Evolutionary conservation across 371 early-diverging fungal genomes (phyloP), one percentile per base, ranked within the genome.

Genomic region (Chytridiales sp.): DNA sequence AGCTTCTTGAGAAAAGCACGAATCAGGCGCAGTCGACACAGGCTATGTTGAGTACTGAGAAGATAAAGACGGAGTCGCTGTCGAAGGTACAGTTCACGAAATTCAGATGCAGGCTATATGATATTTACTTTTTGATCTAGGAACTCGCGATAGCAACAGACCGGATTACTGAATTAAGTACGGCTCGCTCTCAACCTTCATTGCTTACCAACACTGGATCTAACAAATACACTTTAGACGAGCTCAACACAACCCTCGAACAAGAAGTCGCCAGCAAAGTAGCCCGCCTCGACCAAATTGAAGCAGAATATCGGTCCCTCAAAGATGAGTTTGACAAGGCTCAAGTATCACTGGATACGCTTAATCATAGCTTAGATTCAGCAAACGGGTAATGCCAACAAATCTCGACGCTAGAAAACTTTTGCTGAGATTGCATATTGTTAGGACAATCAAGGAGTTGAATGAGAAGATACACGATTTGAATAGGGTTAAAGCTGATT

Each of bases 351-450:
- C 49, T 53, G n/a, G 30, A 13, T n/a, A 54, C 26, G 5, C 29
- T 59, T 30, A 52, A 47, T 30, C 47, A 51, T 9, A 64, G 47
- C 34, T 53, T 59, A 21, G 65, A 66, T 46, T 24, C 56, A 8
- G 67, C 58, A 4, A 53, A 58, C 51, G 41, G 15, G 62, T 66
- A 29, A 48, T n/a, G n/a, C n/a, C n/a, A n/a, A n/a, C n/a, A n/a
- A n/a, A n/a, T n/a, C n/a, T n/a, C n/a, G n/a, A n/a, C n/a, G n/a
- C n/a, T n/a, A n/a, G n/a, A n/a, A n/a, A n/a, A n/a, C n/a, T n/a
- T n/a, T n/a, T n/a, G n/a, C n/a, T n/a, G n/a, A n/a, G n/a, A n/a
- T n/a, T n/a, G n/a, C n/a, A n/a, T n/a, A n/a, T 39, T 2, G 5
- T 29, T 6, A 64, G 65, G 22, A 53, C 54, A 9, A 47, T 64